phyloP scores from a whole-genome alignment of 257 asterid species.

The Forsythia suspensa region DNA sequence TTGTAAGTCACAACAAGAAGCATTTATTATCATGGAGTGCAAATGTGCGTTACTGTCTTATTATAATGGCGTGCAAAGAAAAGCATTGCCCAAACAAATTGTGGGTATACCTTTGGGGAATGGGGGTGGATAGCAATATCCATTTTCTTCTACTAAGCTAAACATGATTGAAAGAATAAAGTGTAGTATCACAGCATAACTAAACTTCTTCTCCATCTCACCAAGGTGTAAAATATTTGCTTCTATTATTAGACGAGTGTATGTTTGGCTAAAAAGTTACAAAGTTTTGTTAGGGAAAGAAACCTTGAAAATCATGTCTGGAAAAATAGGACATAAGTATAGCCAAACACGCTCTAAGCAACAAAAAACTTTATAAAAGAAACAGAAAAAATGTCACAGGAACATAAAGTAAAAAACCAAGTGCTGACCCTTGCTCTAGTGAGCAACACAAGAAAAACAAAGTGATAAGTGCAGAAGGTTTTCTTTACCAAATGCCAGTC shows the following conservation, averaged over 20 bases:
- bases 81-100: neutral
- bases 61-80: neutral
- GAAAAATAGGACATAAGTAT: neutral
- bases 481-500: constrained; percentile 78
- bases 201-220: neutral
- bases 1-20: neutral
- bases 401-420: neutral
- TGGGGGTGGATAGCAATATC: neutral
- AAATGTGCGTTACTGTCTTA: neutral
- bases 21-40: neutral
- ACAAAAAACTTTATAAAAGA: neutral
- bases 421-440: neutral
- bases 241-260: neutral
- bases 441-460: constrained; percentile 24
- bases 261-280: neutral
- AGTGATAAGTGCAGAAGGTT: constrained; percentile 19
- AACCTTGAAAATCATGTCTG: neutral
- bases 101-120: neutral
- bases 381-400: neutral
- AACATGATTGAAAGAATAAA: neutral
- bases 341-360: neutral
- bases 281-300: neutral
- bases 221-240: neutral
- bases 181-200: neutral
- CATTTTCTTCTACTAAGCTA: neutral